Evolutionary conservation across 208 protist genomes (phyloP), one percentile per base, ranked within the genome.

Genomic region (Leishmania braziliensis): DNA sequence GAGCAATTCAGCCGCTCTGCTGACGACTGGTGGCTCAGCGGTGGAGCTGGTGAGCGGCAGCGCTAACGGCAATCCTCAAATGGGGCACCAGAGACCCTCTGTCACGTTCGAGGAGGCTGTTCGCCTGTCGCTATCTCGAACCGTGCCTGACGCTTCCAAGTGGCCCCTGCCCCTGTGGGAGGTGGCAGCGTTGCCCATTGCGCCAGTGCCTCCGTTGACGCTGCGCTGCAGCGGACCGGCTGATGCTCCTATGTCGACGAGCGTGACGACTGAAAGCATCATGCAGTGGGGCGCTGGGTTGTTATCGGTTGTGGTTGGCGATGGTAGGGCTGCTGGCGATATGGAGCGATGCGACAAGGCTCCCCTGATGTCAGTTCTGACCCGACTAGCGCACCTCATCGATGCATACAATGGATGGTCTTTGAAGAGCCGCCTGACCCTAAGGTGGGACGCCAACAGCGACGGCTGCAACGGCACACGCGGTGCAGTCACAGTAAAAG

Each of bases 151-250:
- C n/a, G 51, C 46, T 53, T 53, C 26, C 33, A 48, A 29, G 51
- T 86, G 82, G 78, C 82, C 82, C 12, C 33, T 86, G 18, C 82
- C 82, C 5, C 48, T 82, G 65, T 83, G 75, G 75, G 48, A n/a
- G 9, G 69, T 84, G 29, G 36, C 79, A 8, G 66, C 79, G 23
- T 63, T 81, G 70, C 75, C 84, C 9, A 62, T 83, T 62, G 75
- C 79, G 16, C 50, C 79, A 6, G 26, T 81, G 50, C 84, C 84
- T n/a, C 58, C 79, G 29, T 14, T 83, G 65, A 53, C 75, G 16
- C 56, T 80, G 54, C 78, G 69, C 60, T 46, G 36, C 74, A 50
- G 51, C 0, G 65, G 33, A 6, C 43, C 39, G 43, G 48, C 29
- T 26, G 60, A 16, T n/a, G 69, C 6, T 39, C 39, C 53, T 9